Evolutionary conservation across 2,329 filamentous ascomycete species (phyloP).

Genomic region (Colletotrichum musicola): DNA sequence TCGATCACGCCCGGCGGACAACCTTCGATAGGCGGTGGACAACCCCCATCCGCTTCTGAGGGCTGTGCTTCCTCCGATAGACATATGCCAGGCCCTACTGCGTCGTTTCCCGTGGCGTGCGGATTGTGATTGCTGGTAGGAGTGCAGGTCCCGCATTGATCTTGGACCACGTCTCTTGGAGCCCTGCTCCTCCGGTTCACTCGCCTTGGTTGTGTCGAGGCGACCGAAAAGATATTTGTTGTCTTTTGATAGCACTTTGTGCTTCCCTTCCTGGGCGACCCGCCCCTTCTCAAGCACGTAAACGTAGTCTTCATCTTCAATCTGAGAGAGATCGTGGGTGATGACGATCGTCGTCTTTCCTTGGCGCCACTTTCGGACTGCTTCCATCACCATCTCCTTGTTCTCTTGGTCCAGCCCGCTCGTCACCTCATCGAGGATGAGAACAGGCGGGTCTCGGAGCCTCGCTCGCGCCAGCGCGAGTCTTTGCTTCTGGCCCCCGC

Average conservation of each 20-base stretch:
- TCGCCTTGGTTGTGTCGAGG: conserved; percentile 46
- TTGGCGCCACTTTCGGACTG: conserved; percentile 80
- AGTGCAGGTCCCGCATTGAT: background rate
- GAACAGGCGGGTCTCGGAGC: conserved; percentile 80
- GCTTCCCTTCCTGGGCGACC: conserved; percentile 77
- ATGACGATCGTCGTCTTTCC: conserved; percentile 93
- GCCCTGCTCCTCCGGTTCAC: too few relatives aligned
- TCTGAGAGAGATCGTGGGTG: conserved; percentile 88
- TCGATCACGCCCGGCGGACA: background rate
- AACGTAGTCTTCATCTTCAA: conserved; percentile 78
- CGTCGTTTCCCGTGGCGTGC: background rate
- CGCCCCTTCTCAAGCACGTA: conserved; percentile 81
- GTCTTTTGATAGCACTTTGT: conserved; percentile 64
- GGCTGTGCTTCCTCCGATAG: background rate
- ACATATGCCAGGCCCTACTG: background rate
- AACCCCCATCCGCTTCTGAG: background rate
- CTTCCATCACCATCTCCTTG: conserved; percentile 76
- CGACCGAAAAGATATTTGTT: conserved; percentile 60
- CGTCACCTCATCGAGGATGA: conserved; percentile 91
- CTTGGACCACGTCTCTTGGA: too few relatives aligned
- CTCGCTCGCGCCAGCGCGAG: conserved; percentile 84
- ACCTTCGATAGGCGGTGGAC: background rate
- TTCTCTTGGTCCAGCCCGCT: conserved; percentile 86
- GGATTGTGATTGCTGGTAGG: background rate
- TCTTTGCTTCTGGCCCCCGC: conserved; percentile 87